These are phyloP conservation scores for Trametes cingulata DNA, from an alignment of 768 basidiomycete species.

Conservation along the genomic window DNA sequence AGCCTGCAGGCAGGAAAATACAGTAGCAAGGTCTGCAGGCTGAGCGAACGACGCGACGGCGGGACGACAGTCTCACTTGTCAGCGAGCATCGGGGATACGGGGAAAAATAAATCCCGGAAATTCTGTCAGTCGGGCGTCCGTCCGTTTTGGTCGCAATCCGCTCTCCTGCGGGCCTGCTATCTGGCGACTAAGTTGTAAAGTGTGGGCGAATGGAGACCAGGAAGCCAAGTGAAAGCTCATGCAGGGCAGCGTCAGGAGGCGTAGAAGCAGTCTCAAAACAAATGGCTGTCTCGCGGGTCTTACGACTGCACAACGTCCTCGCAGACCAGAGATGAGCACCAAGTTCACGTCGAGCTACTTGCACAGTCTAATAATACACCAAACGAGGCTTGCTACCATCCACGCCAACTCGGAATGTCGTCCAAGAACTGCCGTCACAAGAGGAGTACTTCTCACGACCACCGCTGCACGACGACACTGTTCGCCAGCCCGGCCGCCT, in stretches of 20 bases:
- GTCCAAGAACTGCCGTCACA: not conserved
- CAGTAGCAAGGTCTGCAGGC: not conserved
- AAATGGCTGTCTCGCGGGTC: too few relatives aligned
- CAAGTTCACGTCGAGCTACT: not conserved
- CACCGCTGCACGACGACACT: conserved; percentile 86
- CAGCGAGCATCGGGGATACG: not conserved
- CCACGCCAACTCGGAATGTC: not conserved
- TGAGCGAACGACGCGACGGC: not conserved
- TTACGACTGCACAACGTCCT: too few relatives aligned
- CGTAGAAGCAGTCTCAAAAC: too few relatives aligned
- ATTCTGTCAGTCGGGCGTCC: not conserved
- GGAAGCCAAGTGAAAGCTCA: too few relatives aligned
- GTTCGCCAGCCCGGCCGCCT: conserved; percentile 71
- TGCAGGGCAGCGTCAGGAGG: too few relatives aligned
- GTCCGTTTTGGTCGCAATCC: conserved; percentile 4
- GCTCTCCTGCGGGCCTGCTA: not conserved
- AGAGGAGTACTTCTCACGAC: conserved; percentile 39
- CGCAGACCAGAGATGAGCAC: too few relatives aligned
- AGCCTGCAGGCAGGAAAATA: too few relatives aligned
- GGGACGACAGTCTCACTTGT: not conserved
- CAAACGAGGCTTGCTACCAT: not conserved
- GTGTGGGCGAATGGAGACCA: too few relatives aligned
- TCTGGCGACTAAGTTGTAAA: too few relatives aligned
- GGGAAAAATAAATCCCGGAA: conserved; percentile 7
- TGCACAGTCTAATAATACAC: conserved; percentile 11